These are phyloP conservation scores for Gynochthodes officinalis DNA, from an alignment of 257 asterid species.

Conservation along the genomic window DNA sequence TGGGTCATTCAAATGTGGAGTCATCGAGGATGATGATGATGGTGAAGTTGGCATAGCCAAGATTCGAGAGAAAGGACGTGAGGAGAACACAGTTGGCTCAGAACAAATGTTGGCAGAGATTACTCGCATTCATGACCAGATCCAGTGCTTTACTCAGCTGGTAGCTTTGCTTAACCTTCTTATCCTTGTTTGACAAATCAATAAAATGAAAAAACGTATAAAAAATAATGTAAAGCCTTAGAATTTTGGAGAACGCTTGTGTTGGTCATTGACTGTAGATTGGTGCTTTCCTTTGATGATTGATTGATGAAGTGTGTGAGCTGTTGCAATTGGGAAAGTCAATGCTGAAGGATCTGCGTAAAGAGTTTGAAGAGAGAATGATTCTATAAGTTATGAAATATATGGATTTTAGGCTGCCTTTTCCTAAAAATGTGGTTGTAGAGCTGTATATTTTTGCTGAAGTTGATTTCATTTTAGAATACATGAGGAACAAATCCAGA, in stretches of 20 bases:
- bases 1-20: too few species aligned
- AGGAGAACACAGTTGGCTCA: constrained; percentile 38
- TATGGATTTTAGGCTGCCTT: neutral
- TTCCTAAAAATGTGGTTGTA: constrained; percentile 16
- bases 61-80: constrained; percentile 55
- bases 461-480: constrained; percentile 41
- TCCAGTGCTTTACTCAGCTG: constrained; percentile 66
- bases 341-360: constrained; percentile 70
- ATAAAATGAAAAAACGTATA: neutral
- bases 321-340: constrained; percentile 88
- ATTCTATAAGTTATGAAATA: constrained; percentile 48
- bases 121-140: constrained; percentile 75
- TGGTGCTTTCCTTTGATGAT: constrained; percentile 20
- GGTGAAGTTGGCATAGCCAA: constrained; percentile 33
- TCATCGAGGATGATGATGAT: too few species aligned
- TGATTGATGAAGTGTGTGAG: constrained; percentile 55
- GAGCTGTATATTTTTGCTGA: constrained; percentile 17
- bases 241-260: neutral
- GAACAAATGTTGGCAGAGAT: constrained; percentile 70
- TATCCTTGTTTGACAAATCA: neutral
- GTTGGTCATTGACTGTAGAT: constrained; percentile 10
- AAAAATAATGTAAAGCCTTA: too few species aligned
- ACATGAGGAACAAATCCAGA: constrained; percentile 81
- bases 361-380: constrained; percentile 78
- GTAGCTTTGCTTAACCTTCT: constrained; percentile 34